Evolutionary conservation across 768 basidiomycete genomes (phyloP).

Genomic region (Boletus eberwhitei): DNA sequence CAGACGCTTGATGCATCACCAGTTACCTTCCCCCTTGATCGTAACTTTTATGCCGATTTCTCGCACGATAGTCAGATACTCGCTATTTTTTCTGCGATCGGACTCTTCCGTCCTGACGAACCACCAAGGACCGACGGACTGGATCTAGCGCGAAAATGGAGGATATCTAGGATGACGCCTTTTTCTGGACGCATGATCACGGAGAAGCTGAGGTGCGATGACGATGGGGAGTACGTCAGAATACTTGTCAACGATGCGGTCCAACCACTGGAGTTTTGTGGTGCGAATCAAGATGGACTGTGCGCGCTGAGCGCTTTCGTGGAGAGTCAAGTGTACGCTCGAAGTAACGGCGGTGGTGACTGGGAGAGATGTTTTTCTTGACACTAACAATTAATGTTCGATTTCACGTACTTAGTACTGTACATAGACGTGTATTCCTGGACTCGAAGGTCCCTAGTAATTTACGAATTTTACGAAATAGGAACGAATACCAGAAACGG

Average conservation of each 20-base stretch:
- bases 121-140: constrained; percentile 15
- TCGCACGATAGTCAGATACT: constrained; percentile 86
- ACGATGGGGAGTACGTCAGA: constrained; percentile 49
- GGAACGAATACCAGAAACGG: too few species aligned
- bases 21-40: constrained; percentile 69
- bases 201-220: constrained; percentile 58
- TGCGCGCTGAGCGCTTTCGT: constrained; percentile 68
- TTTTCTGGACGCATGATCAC: constrained; percentile 74
- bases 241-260: constrained; percentile 78
- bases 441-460: too few species aligned
- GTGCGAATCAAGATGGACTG: constrained; percentile 48
- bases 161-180: constrained; percentile 59
- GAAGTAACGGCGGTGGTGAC: constrained; percentile 65
- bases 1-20: constrained; percentile 64
- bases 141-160: constrained; percentile 43
- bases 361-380: constrained; percentile 58
- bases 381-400: not conserved
- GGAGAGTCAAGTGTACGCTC: constrained; percentile 65
- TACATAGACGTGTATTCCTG: not conserved
- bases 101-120: constrained; percentile 41
- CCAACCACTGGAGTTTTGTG: constrained; percentile 61
- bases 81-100: constrained; percentile 67
- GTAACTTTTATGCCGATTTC: constrained; percentile 74
- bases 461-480: too few species aligned
- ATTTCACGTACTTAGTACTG: not conserved